phyloP scores from a whole-genome alignment of 1,284 basidiomycete species.

The Leccinum fallax region DNA sequence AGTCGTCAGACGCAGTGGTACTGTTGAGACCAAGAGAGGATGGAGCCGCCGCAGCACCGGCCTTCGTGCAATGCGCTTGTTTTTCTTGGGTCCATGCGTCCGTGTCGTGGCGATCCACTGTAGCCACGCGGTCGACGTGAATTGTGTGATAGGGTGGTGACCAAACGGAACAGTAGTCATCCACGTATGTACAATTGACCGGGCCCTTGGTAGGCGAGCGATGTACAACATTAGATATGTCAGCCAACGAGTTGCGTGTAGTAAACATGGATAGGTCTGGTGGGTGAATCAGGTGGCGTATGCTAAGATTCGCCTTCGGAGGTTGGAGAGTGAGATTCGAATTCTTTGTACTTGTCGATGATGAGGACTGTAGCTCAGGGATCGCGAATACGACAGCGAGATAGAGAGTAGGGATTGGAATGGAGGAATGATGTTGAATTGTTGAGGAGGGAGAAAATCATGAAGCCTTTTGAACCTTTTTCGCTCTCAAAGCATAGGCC shows the following conservation, averaged over 20 bases:
- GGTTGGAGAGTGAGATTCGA: background rate
- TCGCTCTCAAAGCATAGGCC: constrained; percentile 7
- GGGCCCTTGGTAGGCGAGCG: background rate
- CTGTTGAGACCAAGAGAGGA: constrained; percentile 14
- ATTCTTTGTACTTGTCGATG: constrained; percentile 5
- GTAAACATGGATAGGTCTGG: constrained; percentile 1
- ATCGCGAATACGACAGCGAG: constrained; percentile 9
- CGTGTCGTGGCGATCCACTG: constrained; percentile 29
- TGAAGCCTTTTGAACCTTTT: constrained; percentile 27
- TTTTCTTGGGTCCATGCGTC: constrained; percentile 25
- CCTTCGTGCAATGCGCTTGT: constrained; percentile 13
- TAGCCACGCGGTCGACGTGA: constrained; percentile 26
- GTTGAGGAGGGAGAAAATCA: background rate
- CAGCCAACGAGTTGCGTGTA: constrained; percentile 5
- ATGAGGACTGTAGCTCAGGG: background rate
- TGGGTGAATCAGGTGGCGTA: constrained; percentile 1
- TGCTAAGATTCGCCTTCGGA: constrained; percentile 1
- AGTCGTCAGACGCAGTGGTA: constrained; percentile 1
- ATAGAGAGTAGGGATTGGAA: background rate
- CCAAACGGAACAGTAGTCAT: constrained; percentile 8
- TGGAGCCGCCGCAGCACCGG: constrained; percentile 12
- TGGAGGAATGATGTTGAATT: background rate
- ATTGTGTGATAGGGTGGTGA: constrained; percentile 11
- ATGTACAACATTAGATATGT: constrained; percentile 10
- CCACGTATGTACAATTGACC: background rate